Evolutionary conservation across 306 rosid genomes (phyloP), one percentile per base, ranked within the genome.

Genomic region (Fagus crenata): DNA sequence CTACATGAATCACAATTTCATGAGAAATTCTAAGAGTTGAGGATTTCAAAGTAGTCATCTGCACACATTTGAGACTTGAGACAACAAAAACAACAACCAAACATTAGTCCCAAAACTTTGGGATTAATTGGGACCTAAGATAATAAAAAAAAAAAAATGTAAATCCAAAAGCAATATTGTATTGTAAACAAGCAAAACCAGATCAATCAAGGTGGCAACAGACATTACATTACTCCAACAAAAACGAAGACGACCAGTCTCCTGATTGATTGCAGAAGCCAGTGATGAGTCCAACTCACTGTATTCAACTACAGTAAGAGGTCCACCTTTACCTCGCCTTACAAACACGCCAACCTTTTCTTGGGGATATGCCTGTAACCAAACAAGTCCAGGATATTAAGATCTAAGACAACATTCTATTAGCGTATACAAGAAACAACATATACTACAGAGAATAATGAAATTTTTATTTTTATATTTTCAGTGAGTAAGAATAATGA

Each of bases 331-430:
- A 61, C 97, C 97, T 74, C 97, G 92, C 56, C 96, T 87, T 64
- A 91, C 98, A 83, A 96, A 96, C 72, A 96, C 97, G 6, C 99
- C 98, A 81, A 96, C 99, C 88, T 92, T 92, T 87, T 96, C 99
- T 85, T 96, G 99, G 18, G 99, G 99, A 72, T 96, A 92, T 56
- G 98, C 99, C 97, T 92, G 87, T 76, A 83, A 85, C 68, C 73
- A 71, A 54, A 81, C 43, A 69, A n/a, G 28, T 12, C 46, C 39
- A 76, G 73, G 28, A 78, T 7, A 53, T 61, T 54, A 56, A 42
- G 8, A 35, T 63, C 39, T 67, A 37, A 56, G 35, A 3, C 71
- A 4, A 69, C 41, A 68, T 51, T 28, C 51, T 49, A 33, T 1
- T 14, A 49, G 35, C 9, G 54, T 35, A 64, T 46, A 49, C 7